A percentile compares a stretch with the other conserved stretches of the same genome.
Conservation (phyloP, 116 monocot genomes). For the Dioscorea cayenensis region DNA sequence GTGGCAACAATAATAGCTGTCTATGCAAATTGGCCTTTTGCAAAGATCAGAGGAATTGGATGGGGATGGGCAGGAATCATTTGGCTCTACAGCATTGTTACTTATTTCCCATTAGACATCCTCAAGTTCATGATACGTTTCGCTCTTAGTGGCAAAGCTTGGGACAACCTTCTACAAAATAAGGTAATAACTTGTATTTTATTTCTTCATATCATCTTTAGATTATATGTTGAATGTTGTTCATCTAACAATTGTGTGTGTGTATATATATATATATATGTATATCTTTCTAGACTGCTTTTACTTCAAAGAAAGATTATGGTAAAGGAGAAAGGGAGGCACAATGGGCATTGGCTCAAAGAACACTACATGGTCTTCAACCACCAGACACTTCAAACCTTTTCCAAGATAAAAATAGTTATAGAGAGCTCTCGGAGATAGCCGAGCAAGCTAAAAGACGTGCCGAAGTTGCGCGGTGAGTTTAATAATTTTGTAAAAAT, state of each 20-base stretch:
- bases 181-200: slow-evolving; percentile 20
- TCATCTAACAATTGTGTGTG: slow-evolving; percentile 2
- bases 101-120: slow-evolving; percentile 74
- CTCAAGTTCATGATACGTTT: slow-evolving; percentile 81
- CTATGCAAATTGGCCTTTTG: slow-evolving; percentile 49
- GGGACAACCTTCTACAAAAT: slow-evolving; percentile 73
- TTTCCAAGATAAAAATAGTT: slow-evolving; percentile 37
- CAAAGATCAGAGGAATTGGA: slow-evolving; percentile 50
- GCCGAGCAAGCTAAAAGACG: slow-evolving; percentile 74
- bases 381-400: slow-evolving; percentile 10
- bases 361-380: slow-evolving; percentile 59
- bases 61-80: slow-evolving; percentile 78
- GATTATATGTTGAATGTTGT: too few relatives aligned
- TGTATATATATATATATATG: too few relatives aligned
- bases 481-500: neutral
- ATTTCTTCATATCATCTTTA: too few relatives aligned
- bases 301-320: slow-evolving; percentile 70
- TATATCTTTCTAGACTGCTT: slow-evolving; percentile 57
- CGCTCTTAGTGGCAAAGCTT: slow-evolving; percentile 57
- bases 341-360: slow-evolving; percentile 59
- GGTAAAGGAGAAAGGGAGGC: slow-evolving; percentile 63
- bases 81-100: slow-evolving; percentile 67
- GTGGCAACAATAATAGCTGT: slow-evolving; percentile 61
- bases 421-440: slow-evolving; percentile 52
- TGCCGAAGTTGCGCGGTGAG: slow-evolving; percentile 52